Evolutionary conservation across 805 yeast genomes (phyloP), one percentile per base, ranked within the genome.

Genomic region (Nakazawaea ambrosiae): DNA sequence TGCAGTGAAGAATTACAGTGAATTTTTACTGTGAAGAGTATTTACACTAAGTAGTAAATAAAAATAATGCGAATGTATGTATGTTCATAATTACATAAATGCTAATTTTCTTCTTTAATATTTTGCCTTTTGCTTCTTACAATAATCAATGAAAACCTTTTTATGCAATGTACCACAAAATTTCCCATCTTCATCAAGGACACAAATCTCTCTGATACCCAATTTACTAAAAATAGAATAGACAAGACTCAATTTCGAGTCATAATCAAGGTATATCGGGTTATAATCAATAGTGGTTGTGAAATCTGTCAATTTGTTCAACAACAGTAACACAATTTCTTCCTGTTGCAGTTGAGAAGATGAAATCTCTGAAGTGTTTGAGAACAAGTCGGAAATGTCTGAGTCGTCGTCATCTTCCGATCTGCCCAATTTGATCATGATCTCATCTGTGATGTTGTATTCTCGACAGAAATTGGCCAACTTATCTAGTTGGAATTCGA

Each of bases 121-220:
- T 4, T 31, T n/a, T 18, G 16, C 11, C 25, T 32, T 37, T n/a
- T 32, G 36, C 29, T 25, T 27, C 25, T 39, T 34, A 37, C 63
- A 58, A 40, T 54, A 69, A 39, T 71, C 77, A 38, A 75, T 68
- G 44, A 71, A 65, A 30, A 63, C 61, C 51, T 75, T 74, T 51
- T 70, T 71, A 47, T 75, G 78, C 41, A 75, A 51, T 4, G 73
- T 60, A 1, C 79, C 79, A 39, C 62, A 61, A 48, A 63, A 73
- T 37, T 57, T 51, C 10, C 78, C 79, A 22, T 66, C 60, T 34
- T 61, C 61, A 11, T 61, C 45, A 19, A 67, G 50, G 1, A 72
- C 67, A 38, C 73, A 64, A 2, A 73, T 70, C 36, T 58, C 57
- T 30, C 79, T 50, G 26, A 63, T 66, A 1, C 81, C 81, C 24